These are phyloP conservation scores for Cytospora mali DNA, from an alignment of 2,329 filamentous ascomycete species.

Conservation along the genomic window DNA sequence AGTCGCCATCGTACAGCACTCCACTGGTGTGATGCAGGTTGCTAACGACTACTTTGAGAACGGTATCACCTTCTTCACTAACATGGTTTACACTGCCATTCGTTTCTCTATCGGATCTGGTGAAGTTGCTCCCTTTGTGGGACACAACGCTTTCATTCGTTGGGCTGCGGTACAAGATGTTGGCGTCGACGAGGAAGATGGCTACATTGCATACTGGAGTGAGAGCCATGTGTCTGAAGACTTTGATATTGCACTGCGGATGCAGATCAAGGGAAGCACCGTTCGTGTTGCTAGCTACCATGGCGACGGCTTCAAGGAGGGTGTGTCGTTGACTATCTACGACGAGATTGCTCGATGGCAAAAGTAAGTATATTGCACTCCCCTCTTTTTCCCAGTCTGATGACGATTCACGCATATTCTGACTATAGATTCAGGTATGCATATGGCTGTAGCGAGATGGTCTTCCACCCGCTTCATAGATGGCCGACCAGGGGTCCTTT, in stretches of 20 bases:
- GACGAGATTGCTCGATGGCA: constrained; percentile 74
- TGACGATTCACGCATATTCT: neutral
- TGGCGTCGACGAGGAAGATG: constrained; percentile 52
- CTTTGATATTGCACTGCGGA: constrained; percentile 73
- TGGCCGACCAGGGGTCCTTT: constrained; percentile 67
- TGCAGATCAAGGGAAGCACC: constrained; percentile 69
- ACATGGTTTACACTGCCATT: constrained; percentile 75
- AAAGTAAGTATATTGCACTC: constrained; percentile 45
- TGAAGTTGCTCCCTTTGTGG: constrained; percentile 75
- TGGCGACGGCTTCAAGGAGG: constrained; percentile 71
- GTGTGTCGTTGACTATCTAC: constrained; percentile 72
- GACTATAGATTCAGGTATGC: constrained; percentile 49
- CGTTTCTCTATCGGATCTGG: constrained; percentile 70
- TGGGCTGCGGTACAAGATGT: constrained; percentile 54
- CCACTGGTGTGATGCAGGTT: constrained; percentile 76
- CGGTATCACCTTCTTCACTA: constrained; percentile 76
- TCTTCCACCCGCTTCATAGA: constrained; percentile 66
- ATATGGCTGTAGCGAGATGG: constrained; percentile 70
- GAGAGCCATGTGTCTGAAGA: constrained; percentile 77
- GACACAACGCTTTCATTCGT: constrained; percentile 74
- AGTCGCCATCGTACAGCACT: constrained; percentile 71
- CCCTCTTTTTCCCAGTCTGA: too few relatives aligned
- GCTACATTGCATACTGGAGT: constrained; percentile 65
- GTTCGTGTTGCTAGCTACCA: constrained; percentile 71
- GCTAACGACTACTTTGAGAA: constrained; percentile 73